These are phyloP conservation scores for Xylaria longipes DNA, from an alignment of 495 filamentous ascomycete species.

Conservation along the genomic window DNA sequence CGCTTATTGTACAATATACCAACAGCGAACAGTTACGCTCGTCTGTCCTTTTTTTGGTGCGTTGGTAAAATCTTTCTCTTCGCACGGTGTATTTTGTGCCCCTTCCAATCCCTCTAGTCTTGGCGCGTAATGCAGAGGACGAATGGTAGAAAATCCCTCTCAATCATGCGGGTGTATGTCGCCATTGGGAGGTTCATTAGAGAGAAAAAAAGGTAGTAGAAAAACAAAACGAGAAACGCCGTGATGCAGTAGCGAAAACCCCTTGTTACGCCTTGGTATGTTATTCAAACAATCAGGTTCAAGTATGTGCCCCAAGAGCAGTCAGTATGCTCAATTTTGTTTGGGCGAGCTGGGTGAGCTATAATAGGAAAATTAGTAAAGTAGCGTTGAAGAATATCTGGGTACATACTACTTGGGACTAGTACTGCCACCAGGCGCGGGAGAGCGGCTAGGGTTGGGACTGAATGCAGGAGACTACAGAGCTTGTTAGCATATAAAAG, in stretches of 20 bases:
- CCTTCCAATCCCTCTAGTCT: conserved; percentile 23
- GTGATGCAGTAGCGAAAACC: conserved; percentile 21
- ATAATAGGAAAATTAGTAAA: conserved; percentile 16
- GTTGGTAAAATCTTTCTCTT: conserved; percentile 5
- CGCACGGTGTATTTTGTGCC: conserved; percentile 19
- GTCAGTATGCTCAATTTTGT: conserved; percentile 14
- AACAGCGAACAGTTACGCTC: conserved; percentile 5
- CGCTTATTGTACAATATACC: conserved; percentile 24
- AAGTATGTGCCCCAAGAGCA: conserved; percentile 2
- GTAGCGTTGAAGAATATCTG: not conserved
- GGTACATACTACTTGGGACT: conserved; percentile 31
- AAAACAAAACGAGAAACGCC: conserved; percentile 21
- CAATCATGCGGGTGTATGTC: conserved; percentile 19
- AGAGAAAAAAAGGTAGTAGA: not conserved
- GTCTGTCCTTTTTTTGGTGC: conserved; percentile 8
- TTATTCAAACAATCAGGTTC: conserved; percentile 26
- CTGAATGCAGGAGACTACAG: conserved; percentile 33
- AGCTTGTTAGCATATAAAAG: conserved; percentile 27
- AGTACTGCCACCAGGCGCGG: conserved; percentile 27
- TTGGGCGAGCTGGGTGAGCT: conserved; percentile 30
- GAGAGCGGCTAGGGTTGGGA: conserved; percentile 25
- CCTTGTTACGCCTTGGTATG: conserved; percentile 22
- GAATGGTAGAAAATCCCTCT: conserved; percentile 7
- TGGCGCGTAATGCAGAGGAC: conserved; percentile 13
- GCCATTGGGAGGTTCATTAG: conserved; percentile 1